A percentile compares a stretch with the other conserved stretches of the same genome.
Evolutionary conservation across 2,329 filamentous ascomycete species (phyloP).

Genomic region (Aspergillus transmontanensis): DNA sequence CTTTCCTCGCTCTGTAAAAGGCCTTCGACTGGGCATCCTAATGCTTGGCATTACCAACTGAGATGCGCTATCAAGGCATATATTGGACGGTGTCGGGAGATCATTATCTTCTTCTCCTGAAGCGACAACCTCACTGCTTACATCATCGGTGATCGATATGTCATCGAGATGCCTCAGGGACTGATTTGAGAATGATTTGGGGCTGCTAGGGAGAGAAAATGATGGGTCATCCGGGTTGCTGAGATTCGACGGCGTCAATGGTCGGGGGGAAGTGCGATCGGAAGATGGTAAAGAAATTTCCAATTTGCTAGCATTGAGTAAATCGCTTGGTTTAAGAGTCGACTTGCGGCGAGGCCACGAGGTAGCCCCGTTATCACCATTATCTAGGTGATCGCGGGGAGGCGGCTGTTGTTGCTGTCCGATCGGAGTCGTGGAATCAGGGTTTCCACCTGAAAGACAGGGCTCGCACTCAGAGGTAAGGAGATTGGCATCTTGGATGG

Average conservation of each 20-base stretch:
- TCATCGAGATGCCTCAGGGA: conserved; percentile 63
- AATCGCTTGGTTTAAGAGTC: conserved; percentile 32
- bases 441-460: not conserved
- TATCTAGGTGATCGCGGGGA: conserved; percentile 16
- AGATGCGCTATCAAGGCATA: conserved; percentile 44
- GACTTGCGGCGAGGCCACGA: conserved; percentile 33
- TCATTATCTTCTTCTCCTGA: conserved; percentile 60
- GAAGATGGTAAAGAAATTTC: conserved; percentile 25
- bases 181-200: conserved; percentile 61
- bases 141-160: conserved; percentile 57
- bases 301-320: conserved; percentile 16
- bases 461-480: conserved; percentile 13
- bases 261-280: conserved; percentile 38
- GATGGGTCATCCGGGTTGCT: conserved; percentile 51
- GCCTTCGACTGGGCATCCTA: conserved; percentile 81
- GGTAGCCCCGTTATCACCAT: conserved; percentile 26
- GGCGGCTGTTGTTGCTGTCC: conserved; percentile 14
- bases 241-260: conserved; percentile 51
- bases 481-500: conserved; percentile 44
- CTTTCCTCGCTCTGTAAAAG: conserved; percentile 86
- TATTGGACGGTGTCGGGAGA: conserved; percentile 26
- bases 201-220: conserved; percentile 59
- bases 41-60: conserved; percentile 99
- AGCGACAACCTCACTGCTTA: conserved; percentile 56
- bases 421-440: conserved; percentile 11